Evolutionary conservation across 495 filamentous ascomycete genomes (phyloP), one percentile per base, ranked within the genome.

Genomic region (Lophium mytilinum): DNA sequence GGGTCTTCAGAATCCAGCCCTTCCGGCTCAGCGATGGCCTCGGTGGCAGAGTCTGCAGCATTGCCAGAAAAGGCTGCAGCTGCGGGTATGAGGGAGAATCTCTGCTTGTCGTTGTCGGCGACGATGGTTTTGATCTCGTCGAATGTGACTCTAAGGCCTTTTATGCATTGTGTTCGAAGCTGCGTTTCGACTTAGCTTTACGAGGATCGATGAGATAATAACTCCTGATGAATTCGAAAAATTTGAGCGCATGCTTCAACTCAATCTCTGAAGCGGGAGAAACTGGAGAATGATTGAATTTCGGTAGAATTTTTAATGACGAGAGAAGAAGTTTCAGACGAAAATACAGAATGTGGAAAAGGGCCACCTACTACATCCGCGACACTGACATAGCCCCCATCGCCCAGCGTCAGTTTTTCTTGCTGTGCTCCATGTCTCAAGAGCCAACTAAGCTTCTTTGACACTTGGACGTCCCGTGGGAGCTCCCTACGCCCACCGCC

Each of bases 391-490:
- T 85, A 98, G 6, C 94, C 93, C 59, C 89, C 85, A 4, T 68
- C 72, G 62, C 90, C 86, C 19, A 97, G 76, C 62, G 74, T 77
- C 47, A 98, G 69, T 0, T 89, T 87, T 63, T 89, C 89, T 52
- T 81, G 82, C 59, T 81, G 76, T 6, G 94, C 93, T 46, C 84
- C 88, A 70, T 98, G 93, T 19, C 93, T 79, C 15, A 98, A 77
- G 0, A 96, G 73, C 61, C 77, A 81, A 55, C 83, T 88, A 51
- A 97, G 69, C 24, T 89, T 85, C 67, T 90, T 94, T 8, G 89
- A 95, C 47, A 96, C 76, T 35, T 75, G 75, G 9, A 86, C 77
- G 41, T 86, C 80, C 35, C 88, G 73, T 24, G 70, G 68, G 48
- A 69, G 60, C 21, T 71, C 70, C 33, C 68, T 64, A 15, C 70